Percentiles rank a stretch among this genome's conserved stretches.
Evolutionary conservation across 2,329 filamentous ascomycete genomes (phyloP).

Genomic region (Hypomyces rosellus): DNA sequence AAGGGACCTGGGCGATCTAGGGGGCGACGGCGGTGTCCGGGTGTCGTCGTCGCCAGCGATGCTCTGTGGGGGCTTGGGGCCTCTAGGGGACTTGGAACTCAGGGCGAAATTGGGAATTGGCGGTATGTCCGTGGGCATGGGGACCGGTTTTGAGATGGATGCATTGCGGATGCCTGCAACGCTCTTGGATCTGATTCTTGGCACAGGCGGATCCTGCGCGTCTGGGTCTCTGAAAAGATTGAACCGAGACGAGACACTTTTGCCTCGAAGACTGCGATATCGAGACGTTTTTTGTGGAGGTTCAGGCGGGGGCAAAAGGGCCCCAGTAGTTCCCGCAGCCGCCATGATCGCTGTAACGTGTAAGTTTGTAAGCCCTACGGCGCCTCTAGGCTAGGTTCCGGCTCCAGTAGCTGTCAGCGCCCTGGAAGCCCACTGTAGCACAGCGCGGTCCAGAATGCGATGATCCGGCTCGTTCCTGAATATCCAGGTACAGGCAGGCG

Average conservation of each 20-base stretch:
- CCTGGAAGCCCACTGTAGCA: not conserved
- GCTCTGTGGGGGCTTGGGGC: slow-evolving; percentile 16
- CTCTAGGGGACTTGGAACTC: slow-evolving; percentile 23
- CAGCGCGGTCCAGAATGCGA: not conserved
- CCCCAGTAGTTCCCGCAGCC: slow-evolving; percentile 15
- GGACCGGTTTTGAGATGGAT: slow-evolving; percentile 13
- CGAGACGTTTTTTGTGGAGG: slow-evolving; percentile 22
- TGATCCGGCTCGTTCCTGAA: not conserved
- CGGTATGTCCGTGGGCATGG: slow-evolving; percentile 19
- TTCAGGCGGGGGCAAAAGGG: slow-evolving; percentile 12
- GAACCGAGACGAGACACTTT: slow-evolving; percentile 29
- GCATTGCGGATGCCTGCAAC: slow-evolving; percentile 9
- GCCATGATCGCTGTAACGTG: not conserved
- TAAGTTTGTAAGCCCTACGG: not conserved
- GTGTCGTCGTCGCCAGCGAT: slow-evolving; percentile 3
- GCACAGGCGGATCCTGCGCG: not conserved
- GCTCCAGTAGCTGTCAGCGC: not conserved
- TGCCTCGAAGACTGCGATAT: slow-evolving; percentile 28
- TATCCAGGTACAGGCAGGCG: not conserved
- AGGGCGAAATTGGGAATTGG: slow-evolving; percentile 21
- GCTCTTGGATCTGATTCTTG: slow-evolving; percentile 15
- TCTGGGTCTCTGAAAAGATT: slow-evolving; percentile 23
- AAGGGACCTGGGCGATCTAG: slow-evolving; percentile 7
- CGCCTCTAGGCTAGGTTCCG: not conserved
- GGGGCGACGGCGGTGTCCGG: slow-evolving; percentile 9